Percentiles rank a stretch among this genome's conserved stretches.
Conservation (phyloP, 1,139 yeast species). For the Tardiomyces depauwii region DNA sequence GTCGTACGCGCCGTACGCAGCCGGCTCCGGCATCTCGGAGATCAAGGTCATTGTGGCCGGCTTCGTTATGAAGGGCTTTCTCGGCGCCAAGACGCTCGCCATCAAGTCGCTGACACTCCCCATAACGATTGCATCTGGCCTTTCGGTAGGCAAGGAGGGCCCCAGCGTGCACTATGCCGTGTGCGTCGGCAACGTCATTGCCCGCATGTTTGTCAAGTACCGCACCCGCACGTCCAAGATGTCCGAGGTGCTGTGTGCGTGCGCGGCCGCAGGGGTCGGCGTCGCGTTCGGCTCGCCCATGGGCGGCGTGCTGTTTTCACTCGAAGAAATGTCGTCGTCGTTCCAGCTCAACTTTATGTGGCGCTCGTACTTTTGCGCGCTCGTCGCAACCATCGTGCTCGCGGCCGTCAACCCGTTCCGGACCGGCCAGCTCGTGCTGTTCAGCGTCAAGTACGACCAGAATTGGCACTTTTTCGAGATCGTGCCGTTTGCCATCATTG, state of each 20-base stretch:
- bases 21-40: slow-evolving; percentile 96
- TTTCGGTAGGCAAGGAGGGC: slow-evolving; percentile 77
- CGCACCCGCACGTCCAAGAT: slow-evolving; percentile 28
- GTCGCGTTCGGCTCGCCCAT: slow-evolving; percentile 93
- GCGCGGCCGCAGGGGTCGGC: slow-evolving; percentile 91
- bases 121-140: slow-evolving; percentile 70
- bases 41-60: slow-evolving; percentile 94
- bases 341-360: slow-evolving; percentile 75
- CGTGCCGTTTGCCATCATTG: slow-evolving; percentile 66
- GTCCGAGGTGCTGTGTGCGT: slow-evolving; percentile 65
- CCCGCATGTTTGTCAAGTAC: slow-evolving; percentile 40
- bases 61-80: slow-evolving; percentile 66
- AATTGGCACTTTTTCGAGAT: slow-evolving; percentile 85
- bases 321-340: slow-evolving; percentile 64
- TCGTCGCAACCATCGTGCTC: slow-evolving; percentile 75
- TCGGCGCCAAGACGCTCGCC: slow-evolving; percentile 59
- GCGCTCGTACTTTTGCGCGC: slow-evolving; percentile 86
- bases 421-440: slow-evolving; percentile 87
- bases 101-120: slow-evolving; percentile 79
- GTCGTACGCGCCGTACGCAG: slow-evolving; percentile 75
- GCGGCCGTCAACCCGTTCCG: slow-evolving; percentile 74
- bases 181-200: slow-evolving; percentile 62
- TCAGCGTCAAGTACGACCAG: slow-evolving; percentile 75
- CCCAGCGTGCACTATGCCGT: slow-evolving; percentile 83
- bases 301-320: slow-evolving; percentile 83